Conservation (phyloP, 2,329 filamentous ascomycete species). For the Phialophora verrucosa region DNA sequence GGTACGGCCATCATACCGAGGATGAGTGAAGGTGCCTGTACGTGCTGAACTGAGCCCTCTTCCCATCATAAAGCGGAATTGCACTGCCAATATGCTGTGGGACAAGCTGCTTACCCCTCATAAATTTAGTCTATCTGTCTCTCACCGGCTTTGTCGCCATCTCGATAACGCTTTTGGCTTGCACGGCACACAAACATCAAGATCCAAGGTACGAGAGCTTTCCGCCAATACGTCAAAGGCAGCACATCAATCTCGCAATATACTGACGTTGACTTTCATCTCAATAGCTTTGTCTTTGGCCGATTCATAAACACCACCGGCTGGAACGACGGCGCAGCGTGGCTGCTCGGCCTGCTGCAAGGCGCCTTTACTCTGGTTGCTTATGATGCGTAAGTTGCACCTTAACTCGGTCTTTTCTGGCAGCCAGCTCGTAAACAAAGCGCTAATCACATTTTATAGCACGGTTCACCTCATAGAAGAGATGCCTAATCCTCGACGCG, state of each 20-base stretch:
- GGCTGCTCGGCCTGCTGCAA: constrained; percentile 54
- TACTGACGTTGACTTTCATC: neutral
- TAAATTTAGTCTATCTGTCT: too few species aligned
- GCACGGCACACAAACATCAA: too few species aligned
- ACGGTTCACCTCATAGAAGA: constrained; percentile 61
- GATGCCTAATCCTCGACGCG: constrained; percentile 53
- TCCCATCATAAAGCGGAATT: too few species aligned
- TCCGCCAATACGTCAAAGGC: too few species aligned
- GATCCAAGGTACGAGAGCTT: too few species aligned
- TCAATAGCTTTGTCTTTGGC: constrained; percentile 55
- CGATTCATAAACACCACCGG: constrained; percentile 70
- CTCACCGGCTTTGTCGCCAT: too few species aligned
- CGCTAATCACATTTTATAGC: too few species aligned
- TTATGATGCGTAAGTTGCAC: constrained; percentile 40
- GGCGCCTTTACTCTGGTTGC: constrained; percentile 53
- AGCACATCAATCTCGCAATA: neutral
- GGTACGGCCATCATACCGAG: constrained; percentile 65
- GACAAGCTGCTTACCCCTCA: too few species aligned
- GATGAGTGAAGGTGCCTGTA: constrained; percentile 64
- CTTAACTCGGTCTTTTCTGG: too few species aligned
- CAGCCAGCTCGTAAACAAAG: too few species aligned
- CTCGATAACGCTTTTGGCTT: too few species aligned
- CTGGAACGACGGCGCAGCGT: constrained; percentile 69
- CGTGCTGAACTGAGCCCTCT: neutral
- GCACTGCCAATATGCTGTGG: too few species aligned